Conservation (phyloP, 1,284 basidiomycete genomes). For the Inonotus hispidus region DNA sequence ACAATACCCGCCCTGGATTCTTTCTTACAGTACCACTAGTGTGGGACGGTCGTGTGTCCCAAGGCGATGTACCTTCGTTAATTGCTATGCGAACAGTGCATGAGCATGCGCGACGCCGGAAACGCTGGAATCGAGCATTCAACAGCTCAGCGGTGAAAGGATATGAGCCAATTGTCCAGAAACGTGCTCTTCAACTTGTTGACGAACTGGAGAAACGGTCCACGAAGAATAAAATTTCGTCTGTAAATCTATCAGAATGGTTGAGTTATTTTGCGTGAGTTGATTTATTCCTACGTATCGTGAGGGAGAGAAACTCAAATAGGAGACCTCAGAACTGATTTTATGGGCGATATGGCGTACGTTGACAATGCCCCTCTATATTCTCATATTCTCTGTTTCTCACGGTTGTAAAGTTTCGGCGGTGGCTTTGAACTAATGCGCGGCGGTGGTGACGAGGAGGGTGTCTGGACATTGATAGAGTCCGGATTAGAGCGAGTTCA, state of each 20-base stretch:
- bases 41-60: neutral
- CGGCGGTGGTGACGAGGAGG: conserved; percentile 23
- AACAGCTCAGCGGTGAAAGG: conserved; percentile 32
- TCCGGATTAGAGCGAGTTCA: conserved; percentile 9
- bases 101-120: conserved; percentile 34
- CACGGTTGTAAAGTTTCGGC: no score
- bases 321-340: conserved; percentile 28
- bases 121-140: conserved; percentile 39
- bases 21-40: neutral
- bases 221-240: neutral
- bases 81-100: conserved; percentile 25
- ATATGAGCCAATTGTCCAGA: conserved; percentile 32
- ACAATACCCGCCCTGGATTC: neutral
- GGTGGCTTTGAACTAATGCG: conserved; percentile 17
- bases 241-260: conserved; percentile 32
- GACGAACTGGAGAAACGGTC: conserved; percentile 23
- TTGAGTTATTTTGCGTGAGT: conserved; percentile 27
- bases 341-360: conserved; percentile 35
- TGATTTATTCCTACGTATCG: no score
- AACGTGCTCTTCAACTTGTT: conserved; percentile 31
- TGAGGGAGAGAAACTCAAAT: no score
- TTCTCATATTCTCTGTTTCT: no score
- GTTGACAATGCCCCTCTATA: no score
- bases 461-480: conserved; percentile 17
- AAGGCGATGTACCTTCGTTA: neutral